Evolutionary conservation across 129 eudicot species (phyloP).

Genomic region (Logfia minima): DNA sequence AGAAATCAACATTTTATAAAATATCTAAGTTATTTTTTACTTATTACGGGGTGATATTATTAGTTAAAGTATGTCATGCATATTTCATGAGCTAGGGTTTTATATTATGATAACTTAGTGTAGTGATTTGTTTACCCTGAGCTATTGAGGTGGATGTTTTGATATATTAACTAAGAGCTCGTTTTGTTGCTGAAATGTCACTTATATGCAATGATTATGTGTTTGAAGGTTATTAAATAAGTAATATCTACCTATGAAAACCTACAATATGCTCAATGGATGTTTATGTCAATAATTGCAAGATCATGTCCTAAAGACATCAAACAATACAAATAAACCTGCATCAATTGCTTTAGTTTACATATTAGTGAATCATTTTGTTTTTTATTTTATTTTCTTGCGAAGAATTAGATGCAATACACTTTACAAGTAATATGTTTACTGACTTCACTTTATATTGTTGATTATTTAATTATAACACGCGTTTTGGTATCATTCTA

Average conservation of each 20-base stretch:
- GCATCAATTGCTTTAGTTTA: not conserved
- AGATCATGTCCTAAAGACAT: not conserved
- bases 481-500: conserved; percentile 11
- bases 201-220: not conserved
- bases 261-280: not conserved
- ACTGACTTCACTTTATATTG: not conserved
- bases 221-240: not conserved
- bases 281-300: not conserved
- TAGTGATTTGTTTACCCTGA: no score
- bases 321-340: not conserved
- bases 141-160: not conserved
- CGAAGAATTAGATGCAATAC: not conserved
- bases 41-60: no score
- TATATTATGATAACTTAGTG: no score
- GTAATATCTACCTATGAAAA: not conserved
- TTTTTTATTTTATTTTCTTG: no score
- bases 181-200: not conserved
- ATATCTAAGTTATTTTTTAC: no score
- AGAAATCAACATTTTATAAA: no score
- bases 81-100: no score
- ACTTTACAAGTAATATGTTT: not conserved
- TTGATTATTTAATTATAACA: not conserved
- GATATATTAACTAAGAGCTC: not conserved
- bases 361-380: conserved; percentile 2
- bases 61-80: no score